phyloP scores from a whole-genome alignment of 305 asterid genomes.

The Salvia sclarea region DNA sequence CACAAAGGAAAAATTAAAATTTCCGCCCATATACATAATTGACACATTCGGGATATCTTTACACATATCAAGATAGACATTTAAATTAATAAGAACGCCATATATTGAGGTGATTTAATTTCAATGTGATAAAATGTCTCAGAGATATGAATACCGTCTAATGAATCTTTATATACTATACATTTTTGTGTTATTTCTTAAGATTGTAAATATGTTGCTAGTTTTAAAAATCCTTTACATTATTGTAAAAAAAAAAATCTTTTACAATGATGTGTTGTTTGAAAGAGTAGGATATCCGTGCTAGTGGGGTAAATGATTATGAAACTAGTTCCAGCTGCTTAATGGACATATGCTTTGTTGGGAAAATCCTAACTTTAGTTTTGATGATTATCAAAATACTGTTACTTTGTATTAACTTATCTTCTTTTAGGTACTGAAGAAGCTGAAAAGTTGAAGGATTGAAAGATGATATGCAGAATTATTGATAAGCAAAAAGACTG shows the following conservation, averaged over 20 bases:
- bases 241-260: too few relatives aligned
- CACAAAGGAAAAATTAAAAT: too few relatives aligned
- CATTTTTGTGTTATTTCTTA: not conserved
- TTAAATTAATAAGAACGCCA: not conserved
- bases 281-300: conserved; percentile 8
- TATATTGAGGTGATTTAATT: not conserved
- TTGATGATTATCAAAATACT: too few relatives aligned
- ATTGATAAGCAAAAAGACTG: too few relatives aligned
- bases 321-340: conserved; percentile 20
- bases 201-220: not conserved
- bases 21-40: too few relatives aligned
- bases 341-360: conserved; percentile 24
- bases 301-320: conserved; percentile 14
- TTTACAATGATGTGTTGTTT: conserved; percentile 5
- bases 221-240: not conserved
- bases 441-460: too few relatives aligned
- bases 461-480: too few relatives aligned
- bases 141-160: not conserved
- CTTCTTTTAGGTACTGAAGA: too few relatives aligned
- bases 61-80: not conserved
- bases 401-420: too few relatives aligned
- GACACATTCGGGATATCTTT: too few relatives aligned
- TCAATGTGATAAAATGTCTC: not conserved
- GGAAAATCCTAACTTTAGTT: too few relatives aligned
- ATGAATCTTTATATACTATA: too few relatives aligned